These are phyloP conservation scores for Yamadazyma akitaensis DNA, from an alignment of 805 yeast species.

Conservation along the genomic window DNA sequence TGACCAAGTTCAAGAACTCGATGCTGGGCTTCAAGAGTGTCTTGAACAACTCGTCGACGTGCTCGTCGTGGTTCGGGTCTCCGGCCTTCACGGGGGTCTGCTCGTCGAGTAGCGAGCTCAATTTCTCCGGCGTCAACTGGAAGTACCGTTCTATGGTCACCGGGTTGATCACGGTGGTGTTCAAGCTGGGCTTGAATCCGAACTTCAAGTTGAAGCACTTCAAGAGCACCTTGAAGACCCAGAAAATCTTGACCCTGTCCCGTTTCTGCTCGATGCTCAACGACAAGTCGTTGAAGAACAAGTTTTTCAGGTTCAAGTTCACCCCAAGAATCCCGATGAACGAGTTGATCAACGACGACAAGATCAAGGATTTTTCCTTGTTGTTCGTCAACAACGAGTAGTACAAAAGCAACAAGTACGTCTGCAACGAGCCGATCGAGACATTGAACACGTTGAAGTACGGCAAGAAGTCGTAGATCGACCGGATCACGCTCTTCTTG, in stretches of 20 bases:
- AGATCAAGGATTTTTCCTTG: conserved; percentile 37
- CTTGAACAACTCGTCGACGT: conserved; percentile 31
- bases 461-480: conserved; percentile 43
- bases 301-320: conserved; percentile 38
- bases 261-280: conserved; percentile 34
- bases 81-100: conserved; percentile 10
- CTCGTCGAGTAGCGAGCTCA: conserved; percentile 27
- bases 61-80: conserved; percentile 18
- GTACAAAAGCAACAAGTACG: conserved; percentile 46
- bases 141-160: conserved; percentile 45
- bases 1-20: conserved; percentile 41
- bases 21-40: conserved; percentile 40
- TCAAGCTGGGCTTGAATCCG: conserved; percentile 45
- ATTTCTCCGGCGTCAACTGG: conserved; percentile 42
- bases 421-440: conserved; percentile 47
- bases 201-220: conserved; percentile 42
- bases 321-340: conserved; percentile 43
- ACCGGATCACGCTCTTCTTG: conserved; percentile 30
- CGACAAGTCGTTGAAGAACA: conserved; percentile 46
- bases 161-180: conserved; percentile 46
- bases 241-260: conserved; percentile 42
- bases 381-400: conserved; percentile 44
- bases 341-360: conserved; percentile 39
- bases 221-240: conserved; percentile 44
- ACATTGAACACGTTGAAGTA: conserved; percentile 49